Evolutionary conservation across 148 eudicot genomes (phyloP), one percentile per base, ranked within the genome.

Genomic region (Beta vulgaris): DNA sequence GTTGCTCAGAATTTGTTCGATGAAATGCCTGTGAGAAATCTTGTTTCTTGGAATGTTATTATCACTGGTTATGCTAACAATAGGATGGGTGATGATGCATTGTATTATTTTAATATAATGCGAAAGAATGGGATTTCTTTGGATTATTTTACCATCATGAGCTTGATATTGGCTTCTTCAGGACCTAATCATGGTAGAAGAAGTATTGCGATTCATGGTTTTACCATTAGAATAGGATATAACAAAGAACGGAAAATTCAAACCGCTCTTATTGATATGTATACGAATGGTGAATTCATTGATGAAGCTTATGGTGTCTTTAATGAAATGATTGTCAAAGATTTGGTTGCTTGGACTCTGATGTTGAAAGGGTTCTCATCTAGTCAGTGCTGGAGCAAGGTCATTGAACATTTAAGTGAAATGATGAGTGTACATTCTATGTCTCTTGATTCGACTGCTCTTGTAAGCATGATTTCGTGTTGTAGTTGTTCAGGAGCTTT

Each of bases 41-140:
- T 68, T 69, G 86, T 84, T 34, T 85, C 91, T 19, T 88, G 91
- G 91, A 86, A 88, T 79, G 84, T 82, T 6, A 77, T 88, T 12
- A 83, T 88, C 59, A 75, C 84, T 2, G 87, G 89, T 21, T 86
- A 84, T 76, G 83, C 84, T 49, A 70, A 37, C 25, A 79, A 73
- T 63, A 78, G 81, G 61, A 66, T 80, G 79, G 69, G 76, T 46
- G 77, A 49, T 73, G 84, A 82, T 54, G 91, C 84, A 4, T 18
- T 82, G 1, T 21, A 25, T 18, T 51, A 74, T 75, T 88, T 86
- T 43, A 83, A 73, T 79, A 58, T 71, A 54, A 82, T 88, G 89
- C 73, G 76, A 35, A 76, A 62, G 64, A 37, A 81, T 48, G 81
- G 78, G 32, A 58, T 85, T 54, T 59, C 48, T 21, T 71, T 26